These are phyloP conservation scores for Rhodotorula mucilaginosa DNA, from an alignment of 1,284 basidiomycete species.

Conservation along the genomic window DNA sequence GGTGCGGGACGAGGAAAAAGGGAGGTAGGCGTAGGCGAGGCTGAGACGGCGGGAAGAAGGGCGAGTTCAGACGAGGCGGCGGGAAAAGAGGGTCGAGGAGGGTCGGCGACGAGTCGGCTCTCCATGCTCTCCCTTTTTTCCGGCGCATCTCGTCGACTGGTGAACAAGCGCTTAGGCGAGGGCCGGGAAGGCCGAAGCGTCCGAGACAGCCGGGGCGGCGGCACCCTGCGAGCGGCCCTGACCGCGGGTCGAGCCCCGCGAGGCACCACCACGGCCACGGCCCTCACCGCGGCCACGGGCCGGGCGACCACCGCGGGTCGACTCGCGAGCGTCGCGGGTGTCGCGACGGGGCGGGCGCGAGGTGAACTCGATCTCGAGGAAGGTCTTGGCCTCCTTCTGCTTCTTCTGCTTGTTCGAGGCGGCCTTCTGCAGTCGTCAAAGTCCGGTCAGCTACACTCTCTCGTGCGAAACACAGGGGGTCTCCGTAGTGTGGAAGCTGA, in stretches of 20 bases:
- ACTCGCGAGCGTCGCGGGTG: constrained; percentile 11
- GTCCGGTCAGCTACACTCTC: no score
- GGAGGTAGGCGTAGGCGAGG: no score
- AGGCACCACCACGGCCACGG: constrained; percentile 36
- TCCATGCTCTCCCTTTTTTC: no score
- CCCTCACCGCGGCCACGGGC: constrained; percentile 29
- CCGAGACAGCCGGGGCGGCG: constrained; percentile 32
- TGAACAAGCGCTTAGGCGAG: constrained; percentile 29
- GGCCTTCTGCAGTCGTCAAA: constrained; percentile 26
- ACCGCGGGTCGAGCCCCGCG: constrained; percentile 17
- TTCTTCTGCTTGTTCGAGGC: constrained; percentile 38
- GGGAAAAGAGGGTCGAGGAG: no score
- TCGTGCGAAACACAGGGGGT: no score
- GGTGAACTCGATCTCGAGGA: constrained; percentile 43
- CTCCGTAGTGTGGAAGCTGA: background rate
- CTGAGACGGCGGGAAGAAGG: no score
- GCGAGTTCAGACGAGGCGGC: no score
- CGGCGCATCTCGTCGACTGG: no score
- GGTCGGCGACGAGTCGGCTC: no score
- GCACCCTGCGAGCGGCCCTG: constrained; percentile 13
- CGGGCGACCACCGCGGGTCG: constrained; percentile 27
- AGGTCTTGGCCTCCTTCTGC: constrained; percentile 43
- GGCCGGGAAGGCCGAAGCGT: constrained; percentile 38
- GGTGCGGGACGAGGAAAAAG: no score
- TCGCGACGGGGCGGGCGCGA: constrained; percentile 26